Evolutionary conservation across 441 rosid species (phyloP).

Genomic region (Pelargonium cotyledonis): DNA sequence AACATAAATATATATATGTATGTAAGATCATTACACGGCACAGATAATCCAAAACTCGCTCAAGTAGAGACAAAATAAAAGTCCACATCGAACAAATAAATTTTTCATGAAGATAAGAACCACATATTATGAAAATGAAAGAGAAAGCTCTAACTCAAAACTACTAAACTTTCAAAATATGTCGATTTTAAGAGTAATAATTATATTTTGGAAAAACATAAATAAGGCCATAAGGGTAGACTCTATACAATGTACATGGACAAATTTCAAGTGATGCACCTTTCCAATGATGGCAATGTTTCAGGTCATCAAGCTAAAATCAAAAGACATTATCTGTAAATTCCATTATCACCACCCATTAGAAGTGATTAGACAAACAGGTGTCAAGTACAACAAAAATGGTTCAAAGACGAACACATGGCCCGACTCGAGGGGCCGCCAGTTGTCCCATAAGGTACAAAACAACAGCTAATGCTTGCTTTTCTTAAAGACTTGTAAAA

Average conservation of each 20-base stretch:
- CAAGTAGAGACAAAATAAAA: constrained; percentile 2
- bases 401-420: constrained; percentile 8
- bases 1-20: neutral
- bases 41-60: neutral
- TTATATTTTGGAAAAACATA: neutral
- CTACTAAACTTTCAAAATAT: neutral
- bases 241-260: constrained; percentile 10
- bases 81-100: constrained; percentile 8
- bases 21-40: neutral
- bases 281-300: constrained; percentile 12
- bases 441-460: neutral
- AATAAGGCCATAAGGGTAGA: neutral
- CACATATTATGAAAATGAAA: constrained; percentile 5
- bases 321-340: constrained; percentile 7
- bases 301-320: constrained; percentile 4
- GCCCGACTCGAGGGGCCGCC: neutral
- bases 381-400: constrained; percentile 7
- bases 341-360: constrained; percentile 13
- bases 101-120: neutral
- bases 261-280: neutral
- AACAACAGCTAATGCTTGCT: neutral
- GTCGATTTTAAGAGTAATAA: neutral
- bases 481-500: constrained; percentile 9
- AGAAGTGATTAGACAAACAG: constrained; percentile 2
- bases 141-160: neutral